phyloP scores from a whole-genome alignment of 495 filamentous ascomycete species.

The Aspergillus diversus region DNA sequence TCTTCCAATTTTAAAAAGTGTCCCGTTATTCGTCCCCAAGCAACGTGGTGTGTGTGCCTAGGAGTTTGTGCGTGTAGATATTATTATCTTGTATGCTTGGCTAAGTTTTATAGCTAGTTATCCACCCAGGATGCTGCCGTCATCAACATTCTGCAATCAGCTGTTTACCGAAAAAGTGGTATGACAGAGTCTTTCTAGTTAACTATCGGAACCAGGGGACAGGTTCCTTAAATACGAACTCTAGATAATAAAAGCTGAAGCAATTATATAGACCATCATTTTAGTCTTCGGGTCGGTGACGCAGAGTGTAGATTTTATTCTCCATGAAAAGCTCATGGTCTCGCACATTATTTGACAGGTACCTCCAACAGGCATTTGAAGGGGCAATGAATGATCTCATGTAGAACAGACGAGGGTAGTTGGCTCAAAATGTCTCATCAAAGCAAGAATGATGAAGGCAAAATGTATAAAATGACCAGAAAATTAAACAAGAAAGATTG shows the following conservation, averaged over 20 bases:
- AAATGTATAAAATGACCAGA: slow-evolving; percentile 20
- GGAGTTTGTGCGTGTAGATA: no score
- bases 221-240: no score
- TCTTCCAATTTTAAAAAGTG: no score
- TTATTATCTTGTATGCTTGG: no score
- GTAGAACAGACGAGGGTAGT: slow-evolving; percentile 12
- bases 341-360: slow-evolving; percentile 15
- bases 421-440: slow-evolving; percentile 18
- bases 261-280: background rate
- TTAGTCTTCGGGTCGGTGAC: slow-evolving; percentile 8
- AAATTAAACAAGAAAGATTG: slow-evolving; percentile 23
- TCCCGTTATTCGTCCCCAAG: no score
- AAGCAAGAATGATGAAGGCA: slow-evolving; percentile 25
- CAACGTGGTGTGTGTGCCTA: no score
- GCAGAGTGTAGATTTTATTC: slow-evolving; percentile 26
- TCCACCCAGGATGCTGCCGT: no score
- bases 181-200: no score
- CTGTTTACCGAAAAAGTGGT: no score
- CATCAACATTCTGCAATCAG: no score
- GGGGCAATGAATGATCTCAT: slow-evolving; percentile 14
- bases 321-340: slow-evolving; percentile 15
- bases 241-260: background rate
- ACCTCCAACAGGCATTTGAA: slow-evolving; percentile 14
- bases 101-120: no score
- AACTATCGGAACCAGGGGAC: no score